Conservation (phyloP, 2,329 filamentous ascomycete species). For the Aspergillus phoenicis region DNA sequence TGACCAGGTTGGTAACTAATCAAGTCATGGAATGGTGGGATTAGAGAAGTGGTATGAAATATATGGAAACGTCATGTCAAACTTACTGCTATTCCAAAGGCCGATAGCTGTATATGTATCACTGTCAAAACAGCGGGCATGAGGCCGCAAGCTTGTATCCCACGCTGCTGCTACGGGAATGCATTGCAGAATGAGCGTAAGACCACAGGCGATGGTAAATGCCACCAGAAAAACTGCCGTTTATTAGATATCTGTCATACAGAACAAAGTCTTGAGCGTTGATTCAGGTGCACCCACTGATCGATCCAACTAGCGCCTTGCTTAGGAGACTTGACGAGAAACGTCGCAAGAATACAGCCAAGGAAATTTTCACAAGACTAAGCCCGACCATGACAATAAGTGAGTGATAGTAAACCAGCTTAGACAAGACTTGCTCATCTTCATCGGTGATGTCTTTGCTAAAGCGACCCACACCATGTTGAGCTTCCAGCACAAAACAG, state of each 20-base stretch:
- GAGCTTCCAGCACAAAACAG: constrained; percentile 50
- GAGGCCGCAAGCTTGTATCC: constrained; percentile 41
- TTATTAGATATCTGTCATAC: background rate
- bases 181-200: constrained; percentile 55
- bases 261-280: background rate
- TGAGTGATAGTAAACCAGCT: constrained; percentile 51
- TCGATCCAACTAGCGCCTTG: constrained; percentile 38
- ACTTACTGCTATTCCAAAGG: constrained; percentile 36
- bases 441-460: constrained; percentile 37
- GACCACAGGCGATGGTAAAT: constrained; percentile 41
- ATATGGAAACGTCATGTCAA: background rate
- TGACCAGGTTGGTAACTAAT: constrained; percentile 48
- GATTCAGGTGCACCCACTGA: constrained; percentile 22
- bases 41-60: too few species aligned
- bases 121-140: constrained; percentile 48
- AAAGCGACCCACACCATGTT: constrained; percentile 53
- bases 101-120: constrained; percentile 45
- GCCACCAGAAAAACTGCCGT: constrained; percentile 33
- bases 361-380: constrained; percentile 46
- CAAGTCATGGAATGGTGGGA: background rate
- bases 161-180: constrained; percentile 50
- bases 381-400: constrained; percentile 52
- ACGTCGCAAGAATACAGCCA: constrained; percentile 44
- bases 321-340: constrained; percentile 42
- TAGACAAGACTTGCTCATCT: constrained; percentile 41